These are phyloP conservation scores for Kazachstania bromeliacearum DNA, from an alignment of 805 yeast genomes.

Conservation along the genomic window DNA sequence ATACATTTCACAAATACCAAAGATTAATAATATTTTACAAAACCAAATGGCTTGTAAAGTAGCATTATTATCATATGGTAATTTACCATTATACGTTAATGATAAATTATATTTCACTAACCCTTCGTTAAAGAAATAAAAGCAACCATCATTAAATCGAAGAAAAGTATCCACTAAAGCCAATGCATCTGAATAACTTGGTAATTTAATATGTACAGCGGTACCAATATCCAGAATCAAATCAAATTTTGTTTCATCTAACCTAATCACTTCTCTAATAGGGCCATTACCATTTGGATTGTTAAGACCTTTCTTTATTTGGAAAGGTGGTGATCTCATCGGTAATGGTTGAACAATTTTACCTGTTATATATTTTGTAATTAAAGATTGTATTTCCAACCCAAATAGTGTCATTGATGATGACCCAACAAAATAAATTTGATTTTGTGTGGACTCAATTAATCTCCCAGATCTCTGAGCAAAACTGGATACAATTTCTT, in stretches of 20 bases:
- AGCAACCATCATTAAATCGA: slow-evolving; percentile 75
- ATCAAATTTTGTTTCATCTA: not conserved
- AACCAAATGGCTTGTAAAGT: slow-evolving; percentile 72
- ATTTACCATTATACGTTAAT: slow-evolving; percentile 41
- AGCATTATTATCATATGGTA: slow-evolving; percentile 36
- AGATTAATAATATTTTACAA: slow-evolving; percentile 61
- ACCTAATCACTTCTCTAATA: not conserved
- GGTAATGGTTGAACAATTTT: slow-evolving; percentile 14
- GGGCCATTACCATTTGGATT: not conserved
- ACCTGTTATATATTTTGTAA: slow-evolving; percentile 31
- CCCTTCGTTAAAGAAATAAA: slow-evolving; percentile 78
- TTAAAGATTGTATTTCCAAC: slow-evolving; percentile 61
- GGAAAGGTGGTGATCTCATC: not conserved
- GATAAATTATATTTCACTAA: slow-evolving; percentile 57
- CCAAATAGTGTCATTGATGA: slow-evolving; percentile 79
- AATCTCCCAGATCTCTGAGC: slow-evolving; percentile 63
- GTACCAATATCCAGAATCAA: too few species aligned
- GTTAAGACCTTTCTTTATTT: not conserved
- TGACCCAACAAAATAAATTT: slow-evolving; percentile 66
- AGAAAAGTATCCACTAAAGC: slow-evolving; percentile 65
- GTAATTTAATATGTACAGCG: slow-evolving; percentile 39
- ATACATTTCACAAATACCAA: slow-evolving; percentile 78
- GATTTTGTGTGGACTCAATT: slow-evolving; percentile 68
- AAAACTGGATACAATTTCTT: slow-evolving; percentile 60
- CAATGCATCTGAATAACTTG: slow-evolving; percentile 70